phyloP scores from a whole-genome alignment of 2,329 filamentous ascomycete genomes.

The Paracamarosporium sp. region DNA sequence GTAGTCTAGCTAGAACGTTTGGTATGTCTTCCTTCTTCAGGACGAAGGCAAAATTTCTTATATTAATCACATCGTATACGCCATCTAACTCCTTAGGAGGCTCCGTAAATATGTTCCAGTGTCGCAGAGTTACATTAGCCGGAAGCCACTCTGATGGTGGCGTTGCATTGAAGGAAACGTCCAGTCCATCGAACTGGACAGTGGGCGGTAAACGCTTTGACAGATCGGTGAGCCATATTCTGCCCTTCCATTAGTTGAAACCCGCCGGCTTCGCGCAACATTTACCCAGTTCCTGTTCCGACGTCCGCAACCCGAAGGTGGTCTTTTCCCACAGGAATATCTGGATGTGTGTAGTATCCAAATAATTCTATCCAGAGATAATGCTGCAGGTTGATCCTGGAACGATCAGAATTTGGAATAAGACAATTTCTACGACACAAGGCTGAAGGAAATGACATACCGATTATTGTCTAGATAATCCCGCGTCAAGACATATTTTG shows the following conservation, averaged over 20 bases:
- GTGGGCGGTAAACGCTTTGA: neutral
- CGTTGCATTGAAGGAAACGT: neutral
- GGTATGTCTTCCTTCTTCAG: neutral
- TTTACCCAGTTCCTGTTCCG: neutral
- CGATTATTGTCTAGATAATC: neutral
- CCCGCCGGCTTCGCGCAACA: neutral
- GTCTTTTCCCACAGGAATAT: neutral
- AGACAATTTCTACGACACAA: too few species aligned
- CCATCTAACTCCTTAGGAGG: neutral
- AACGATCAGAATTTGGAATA: too few species aligned
- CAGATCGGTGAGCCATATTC: neutral
- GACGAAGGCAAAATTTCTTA: conserved; percentile 1
- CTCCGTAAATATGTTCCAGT: conserved; percentile 2
- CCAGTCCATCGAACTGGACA: neutral
- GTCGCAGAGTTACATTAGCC: neutral
- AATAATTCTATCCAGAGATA: neutral
- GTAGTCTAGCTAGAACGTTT: neutral
- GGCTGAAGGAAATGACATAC: neutral
- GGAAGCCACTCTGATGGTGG: conserved; percentile 5
- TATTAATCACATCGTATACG: conserved; percentile 4
- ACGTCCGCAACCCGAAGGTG: neutral
- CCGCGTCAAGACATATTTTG: neutral
- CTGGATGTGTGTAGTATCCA: neutral
- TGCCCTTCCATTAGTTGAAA: neutral
- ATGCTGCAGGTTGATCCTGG: neutral